These are phyloP conservation scores for Sicyos edulis DNA, from an alignment of 306 rosid genomes.

Conservation along the genomic window DNA sequence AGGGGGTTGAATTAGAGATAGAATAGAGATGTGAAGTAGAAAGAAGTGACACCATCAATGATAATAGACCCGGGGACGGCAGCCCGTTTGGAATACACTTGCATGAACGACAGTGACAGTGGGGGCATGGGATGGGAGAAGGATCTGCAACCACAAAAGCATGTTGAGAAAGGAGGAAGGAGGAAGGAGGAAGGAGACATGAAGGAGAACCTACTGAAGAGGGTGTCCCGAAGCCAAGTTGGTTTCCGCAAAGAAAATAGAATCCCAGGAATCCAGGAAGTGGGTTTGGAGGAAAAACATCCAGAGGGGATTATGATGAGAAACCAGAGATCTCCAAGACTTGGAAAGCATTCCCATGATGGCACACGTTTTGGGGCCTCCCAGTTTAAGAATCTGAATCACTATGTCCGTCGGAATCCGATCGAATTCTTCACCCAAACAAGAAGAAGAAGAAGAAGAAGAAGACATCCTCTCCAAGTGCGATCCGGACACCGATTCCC, in stretches of 20 bases:
- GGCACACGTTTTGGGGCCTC: conserved; percentile 52
- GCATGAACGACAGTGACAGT: conserved; percentile 50
- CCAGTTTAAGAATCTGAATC: conserved; percentile 42
- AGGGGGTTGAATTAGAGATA: no score
- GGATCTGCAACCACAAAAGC: conserved; percentile 47
- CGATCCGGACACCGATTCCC: conserved; percentile 40
- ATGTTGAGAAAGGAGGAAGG: no score
- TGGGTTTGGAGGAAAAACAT: conserved; percentile 20
- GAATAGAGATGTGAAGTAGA: no score
- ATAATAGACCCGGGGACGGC: conserved; percentile 63
- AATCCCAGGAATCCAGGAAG: conserved; percentile 19
- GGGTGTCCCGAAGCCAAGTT: conserved; percentile 29
- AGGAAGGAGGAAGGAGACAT: no score
- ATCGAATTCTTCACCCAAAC: conserved; percentile 40
- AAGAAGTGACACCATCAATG: no score
- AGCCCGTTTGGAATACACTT: conserved; percentile 51
- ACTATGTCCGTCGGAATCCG: conserved; percentile 54
- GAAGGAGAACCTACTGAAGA: conserved; percentile 44
- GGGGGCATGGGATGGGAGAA: conserved; percentile 22
- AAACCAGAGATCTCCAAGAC: conserved; percentile 25
- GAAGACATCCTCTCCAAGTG: conserved; percentile 8
- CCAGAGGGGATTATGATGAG: conserved; percentile 19
- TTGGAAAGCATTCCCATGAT: conserved; percentile 16
- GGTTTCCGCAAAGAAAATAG: conserved; percentile 20
- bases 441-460: neutral